Evolutionary conservation across 2,329 filamentous ascomycete genomes (phyloP).

Genomic region (Esteya vermicola): DNA sequence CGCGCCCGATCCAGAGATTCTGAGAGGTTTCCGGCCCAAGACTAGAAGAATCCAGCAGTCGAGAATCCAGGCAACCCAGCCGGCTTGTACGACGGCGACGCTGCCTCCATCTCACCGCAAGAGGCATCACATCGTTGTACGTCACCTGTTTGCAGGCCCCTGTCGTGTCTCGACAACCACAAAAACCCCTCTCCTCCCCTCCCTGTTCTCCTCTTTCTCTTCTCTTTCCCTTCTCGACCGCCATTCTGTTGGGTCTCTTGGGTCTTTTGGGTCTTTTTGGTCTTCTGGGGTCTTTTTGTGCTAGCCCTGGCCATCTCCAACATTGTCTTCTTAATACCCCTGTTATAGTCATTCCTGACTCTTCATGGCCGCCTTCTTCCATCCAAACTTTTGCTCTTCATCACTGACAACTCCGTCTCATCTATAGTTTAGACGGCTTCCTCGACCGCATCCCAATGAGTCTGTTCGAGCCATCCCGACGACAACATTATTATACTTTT

Average conservation of each 20-base stretch:
- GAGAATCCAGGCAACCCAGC: background rate
- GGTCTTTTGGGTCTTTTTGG: too few relatives aligned
- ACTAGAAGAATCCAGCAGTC: background rate
- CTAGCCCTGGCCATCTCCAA: too few relatives aligned
- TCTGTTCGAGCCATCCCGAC: background rate
- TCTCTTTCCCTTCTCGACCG: background rate
- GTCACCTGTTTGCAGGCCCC: slow-evolving; percentile 4
- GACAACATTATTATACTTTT: background rate
- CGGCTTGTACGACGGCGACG: too few relatives aligned
- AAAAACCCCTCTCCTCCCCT: background rate
- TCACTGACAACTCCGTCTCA: background rate
- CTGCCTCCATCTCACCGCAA: background rate
- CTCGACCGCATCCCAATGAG: slow-evolving; percentile 4
- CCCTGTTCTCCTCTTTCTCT: background rate
- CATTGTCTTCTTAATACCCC: too few relatives aligned
- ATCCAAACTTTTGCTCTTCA: background rate
- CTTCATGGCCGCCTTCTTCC: background rate
- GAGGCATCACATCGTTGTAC: slow-evolving; percentile 8
- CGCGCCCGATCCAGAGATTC: too few relatives aligned
- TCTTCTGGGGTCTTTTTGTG: too few relatives aligned
- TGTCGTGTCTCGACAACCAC: background rate
- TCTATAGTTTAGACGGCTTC: background rate
- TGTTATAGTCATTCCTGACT: background rate
- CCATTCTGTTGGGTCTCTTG: background rate
- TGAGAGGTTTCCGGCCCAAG: too few relatives aligned